Conservation (phyloP, 495 filamentous ascomycete species). For the Annulohypoxylon maeteangense region DNA sequence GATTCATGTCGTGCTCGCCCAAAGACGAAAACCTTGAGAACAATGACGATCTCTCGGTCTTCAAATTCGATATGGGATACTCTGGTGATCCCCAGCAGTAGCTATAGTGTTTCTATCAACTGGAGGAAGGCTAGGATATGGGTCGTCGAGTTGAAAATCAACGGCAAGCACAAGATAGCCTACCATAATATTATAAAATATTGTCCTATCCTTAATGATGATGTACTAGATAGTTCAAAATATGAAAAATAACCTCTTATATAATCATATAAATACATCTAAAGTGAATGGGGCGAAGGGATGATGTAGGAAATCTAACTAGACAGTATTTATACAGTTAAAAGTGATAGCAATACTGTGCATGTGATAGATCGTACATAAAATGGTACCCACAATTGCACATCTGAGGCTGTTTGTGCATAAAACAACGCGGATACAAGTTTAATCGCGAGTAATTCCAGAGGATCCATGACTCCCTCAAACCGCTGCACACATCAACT, state of each 20-base stretch:
- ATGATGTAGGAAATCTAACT: neutral
- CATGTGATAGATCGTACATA: neutral
- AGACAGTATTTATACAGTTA: neutral
- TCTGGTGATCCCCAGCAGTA: neutral
- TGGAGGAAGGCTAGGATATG: neutral
- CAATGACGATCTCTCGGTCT: neutral
- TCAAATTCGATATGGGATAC: neutral
- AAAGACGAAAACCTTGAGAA: neutral
- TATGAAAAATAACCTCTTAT: neutral
- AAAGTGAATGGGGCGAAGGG: neutral
- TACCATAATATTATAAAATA: neutral
- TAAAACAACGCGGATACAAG: constrained; percentile 21
- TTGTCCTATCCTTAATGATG: neutral
- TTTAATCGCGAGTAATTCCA: constrained; percentile 24
- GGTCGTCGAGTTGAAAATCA: neutral
- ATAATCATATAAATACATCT: neutral
- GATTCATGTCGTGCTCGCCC: neutral
- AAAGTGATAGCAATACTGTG: neutral
- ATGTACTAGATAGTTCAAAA: no score
- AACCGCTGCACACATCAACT: neutral
- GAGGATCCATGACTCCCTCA: constrained; percentile 3
- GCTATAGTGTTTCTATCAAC: neutral
- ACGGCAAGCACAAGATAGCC: neutral
- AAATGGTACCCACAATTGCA: constrained; percentile 14
- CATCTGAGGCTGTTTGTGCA: constrained; percentile 29